Percentiles rank a stretch among this genome's conserved stretches.
phyloP scores from a whole-genome alignment of 768 basidiomycete genomes.

The Myochromella boudieri region DNA sequence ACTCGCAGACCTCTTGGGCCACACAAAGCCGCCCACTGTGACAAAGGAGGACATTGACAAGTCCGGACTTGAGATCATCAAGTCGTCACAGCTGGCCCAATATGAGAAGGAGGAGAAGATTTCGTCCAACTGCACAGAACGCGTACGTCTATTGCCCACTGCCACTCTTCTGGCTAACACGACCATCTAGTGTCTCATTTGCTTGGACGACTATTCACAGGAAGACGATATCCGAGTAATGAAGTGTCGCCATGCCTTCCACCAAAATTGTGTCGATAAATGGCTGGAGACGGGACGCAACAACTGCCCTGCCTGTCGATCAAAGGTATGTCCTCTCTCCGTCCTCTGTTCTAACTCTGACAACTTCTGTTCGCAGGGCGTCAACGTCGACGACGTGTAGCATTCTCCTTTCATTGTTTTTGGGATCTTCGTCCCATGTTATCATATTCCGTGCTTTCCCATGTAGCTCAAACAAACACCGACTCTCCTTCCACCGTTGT shows the following conservation, averaged over 20 bases:
- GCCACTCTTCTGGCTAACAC: neutral
- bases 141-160: constrained; percentile 45
- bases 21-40: constrained; percentile 80
- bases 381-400: constrained; percentile 22
- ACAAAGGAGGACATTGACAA: constrained; percentile 84
- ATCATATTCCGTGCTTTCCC: neutral
- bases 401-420: neutral
- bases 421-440: neutral
- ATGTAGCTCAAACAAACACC: neutral
- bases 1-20: constrained; percentile 80
- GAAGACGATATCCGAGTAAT: constrained; percentile 83
- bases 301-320: constrained; percentile 90
- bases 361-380: constrained; percentile 26
- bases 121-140: constrained; percentile 75
- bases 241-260: constrained; percentile 87
- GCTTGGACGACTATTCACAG: constrained; percentile 79
- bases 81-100: constrained; percentile 47
- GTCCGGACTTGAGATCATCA: constrained; percentile 77
- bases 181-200: constrained; percentile 70
- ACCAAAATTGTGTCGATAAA: constrained; percentile 82
- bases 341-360: constrained; percentile 3
- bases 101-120: constrained; percentile 65
- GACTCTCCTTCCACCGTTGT: neutral
- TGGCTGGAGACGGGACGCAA: constrained; percentile 87
- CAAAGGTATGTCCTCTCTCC: constrained; percentile 47